Base-by-base conservation (phyloP, 148 eudicot species). In the Linanthus parryae region DNA sequence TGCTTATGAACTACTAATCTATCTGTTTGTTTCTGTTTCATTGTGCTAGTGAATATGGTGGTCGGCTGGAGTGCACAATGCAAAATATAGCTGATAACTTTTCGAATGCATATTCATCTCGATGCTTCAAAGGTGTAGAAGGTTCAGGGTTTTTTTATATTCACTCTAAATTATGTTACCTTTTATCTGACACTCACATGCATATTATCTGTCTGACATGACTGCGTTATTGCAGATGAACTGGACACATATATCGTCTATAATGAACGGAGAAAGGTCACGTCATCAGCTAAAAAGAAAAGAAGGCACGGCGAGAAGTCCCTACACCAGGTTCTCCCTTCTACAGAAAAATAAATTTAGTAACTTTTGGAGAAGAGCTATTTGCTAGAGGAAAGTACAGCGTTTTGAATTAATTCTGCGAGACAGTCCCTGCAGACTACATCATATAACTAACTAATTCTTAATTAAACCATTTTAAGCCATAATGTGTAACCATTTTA, bases 11-110 rank as follows among this genome's bases (percentile, higher is more conserved):
- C 45, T 5, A 45, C 39, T 22, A 30, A 30, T 34, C 36, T 52
- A 52, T 39, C 45, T 16, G 23, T 52, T 63, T 52, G 33, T 27
- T 2, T 17, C 33, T 24, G 38, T 63, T 58, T 63, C 56, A 52
- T 50, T 73, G 57, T 69, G 51, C 40, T 72, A 92, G 98, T 69
- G 83, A 84, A 28, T 39, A 70, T 53, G 98, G 98, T 63, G 98
- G 98, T 49, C 89, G 98, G 65, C 73, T 92, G 72, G 98, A 92
- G 66, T 92, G 96, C 71, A 92, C 98, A 53, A 92, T 92, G 98
- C 98, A 92, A 70, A 92, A 92, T 54, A 84, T 92, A 62, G 96
- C 96, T 24, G 98, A 92, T 56, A 79, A 65, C 50, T 88, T 87
- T 61, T 70, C 66, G 66, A 87, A 74, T 61, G 57, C 56, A 5